Conservation (phyloP, 164 flowering plant genomes). For the Kingdonia uniflora region DNA sequence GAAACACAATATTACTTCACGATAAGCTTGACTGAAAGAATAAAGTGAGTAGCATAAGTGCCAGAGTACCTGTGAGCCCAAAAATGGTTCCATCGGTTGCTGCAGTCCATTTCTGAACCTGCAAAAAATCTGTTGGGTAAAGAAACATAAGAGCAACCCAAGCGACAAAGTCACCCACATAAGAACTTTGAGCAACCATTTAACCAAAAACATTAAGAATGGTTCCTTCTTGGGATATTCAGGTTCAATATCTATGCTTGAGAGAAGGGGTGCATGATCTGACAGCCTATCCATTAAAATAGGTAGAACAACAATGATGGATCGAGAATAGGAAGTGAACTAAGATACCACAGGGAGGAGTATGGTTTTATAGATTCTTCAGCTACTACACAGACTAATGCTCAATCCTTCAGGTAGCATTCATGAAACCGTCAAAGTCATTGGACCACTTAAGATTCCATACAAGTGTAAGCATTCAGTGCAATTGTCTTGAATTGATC, state of each 20-base stretch:
- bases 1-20: neutral
- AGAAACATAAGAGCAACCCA: conserved; percentile 60
- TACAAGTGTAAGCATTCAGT: too few species aligned
- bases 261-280: conserved; percentile 29
- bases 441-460: too few species aligned
- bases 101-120: conserved; percentile 11
- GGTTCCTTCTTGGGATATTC: conserved; percentile 14
- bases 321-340: too few species aligned
- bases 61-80: conserved; percentile 47
- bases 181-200: conserved; percentile 41
- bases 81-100: conserved; percentile 28
- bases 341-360: too few species aligned
- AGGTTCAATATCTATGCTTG: conserved; percentile 4
- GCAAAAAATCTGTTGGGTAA: conserved; percentile 31
- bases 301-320: conserved; percentile 1
- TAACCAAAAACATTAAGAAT: conserved; percentile 11
- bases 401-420: too few species aligned
- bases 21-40: neutral
- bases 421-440: too few species aligned
- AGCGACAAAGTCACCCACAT: conserved; percentile 50
- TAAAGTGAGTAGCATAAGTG: neutral
- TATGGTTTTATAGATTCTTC: too few species aligned
- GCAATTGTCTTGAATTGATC: too few species aligned
- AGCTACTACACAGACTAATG: too few species aligned
- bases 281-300: conserved; percentile 23